Base-by-base conservation (phyloP, 2,329 filamentous ascomycete species). In the Cytospora chrysosperma region DNA sequence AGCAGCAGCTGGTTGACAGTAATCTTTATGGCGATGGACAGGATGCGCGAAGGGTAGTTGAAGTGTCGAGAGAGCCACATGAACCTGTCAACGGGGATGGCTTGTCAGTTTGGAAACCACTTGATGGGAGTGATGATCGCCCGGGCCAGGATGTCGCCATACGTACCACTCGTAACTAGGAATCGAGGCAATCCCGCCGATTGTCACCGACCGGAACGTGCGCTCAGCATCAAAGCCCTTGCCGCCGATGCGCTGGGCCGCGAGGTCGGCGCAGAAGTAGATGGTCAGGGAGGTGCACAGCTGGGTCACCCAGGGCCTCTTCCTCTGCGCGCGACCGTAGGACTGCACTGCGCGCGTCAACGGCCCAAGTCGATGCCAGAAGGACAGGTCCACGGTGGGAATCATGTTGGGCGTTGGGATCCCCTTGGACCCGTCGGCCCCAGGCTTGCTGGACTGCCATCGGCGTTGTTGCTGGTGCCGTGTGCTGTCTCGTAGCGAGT, bases 101-200 rank as follows among this genome's bases (percentile, higher is more conserved):
- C n/a, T n/a, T n/a, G n/a, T n/a, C n/a, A n/a, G n/a, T n/a, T n/a
- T n/a, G n/a, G n/a, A n/a, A n/a, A n/a, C n/a, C n/a, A n/a, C n/a
- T n/a, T n/a, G n/a, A n/a, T n/a, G n/a, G n/a, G n/a, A n/a, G n/a
- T n/a, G 9, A 17, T 47, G 21, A 15, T 10, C 15, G 7, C 8
- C n/a, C 21, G 7, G n/a, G 12, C 43, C 43, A 47, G n/a, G 5
- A 12, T 13, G 43, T 13, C 43, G n/a, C n/a, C 43, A 12, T 9
- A 71, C 82, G 67, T 81, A 96, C 93, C 93, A 97, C 70, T 86
- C 85, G 73, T 93, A 97, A 53, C 84, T 85, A 0, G 93, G 93
- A 64, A 97, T 91, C 21, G 89, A 87, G 13, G 85, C 85, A 55
- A 89, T 77, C 2, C 84, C 86, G 4, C 92, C 92, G 62, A 97